Evolutionary conservation across 2,329 filamentous ascomycete genomes (phyloP), one percentile per base, ranked within the genome.

Genomic region (Cyphellophora attinorum): DNA sequence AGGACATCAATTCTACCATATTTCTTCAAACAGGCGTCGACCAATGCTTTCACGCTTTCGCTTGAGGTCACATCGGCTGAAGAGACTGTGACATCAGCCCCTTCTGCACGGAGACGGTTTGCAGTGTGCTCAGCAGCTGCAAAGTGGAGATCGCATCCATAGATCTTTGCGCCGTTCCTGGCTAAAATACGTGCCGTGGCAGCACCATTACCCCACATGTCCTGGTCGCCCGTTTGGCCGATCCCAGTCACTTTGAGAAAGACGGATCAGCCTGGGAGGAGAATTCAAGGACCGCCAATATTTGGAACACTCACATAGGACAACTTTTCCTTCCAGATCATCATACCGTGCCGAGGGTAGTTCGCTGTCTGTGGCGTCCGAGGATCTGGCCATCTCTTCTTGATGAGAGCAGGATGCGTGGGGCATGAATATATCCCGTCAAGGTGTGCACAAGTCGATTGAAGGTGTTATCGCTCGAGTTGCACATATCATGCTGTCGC

Each of bases 241-340:
- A 39, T 16, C 3, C 34, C 38, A 16, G 27, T 33, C 13, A 40
- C 25, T 25, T 8, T 25, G n/a, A n/a, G n/a, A n/a, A n/a, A n/a
- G n/a, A n/a, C n/a, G n/a, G n/a, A n/a, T n/a, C n/a, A n/a, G n/a
- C 8, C n/a, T n/a, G n/a, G n/a, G 21, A 8, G 8, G 8, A 25
- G 21, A 8, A 25, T n/a, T 8, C 8, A n/a, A n/a, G n/a, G n/a
- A n/a, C n/a, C n/a, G n/a, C n/a, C n/a, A n/a, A n/a, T n/a, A n/a
- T n/a, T n/a, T n/a, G n/a, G n/a, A n/a, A 25, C 8, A 25, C 21
- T 25, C n/a, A 25, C 21, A 8, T 13, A 37, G 23, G 29, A 25
- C 38, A n/a, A 40, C 35, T 19, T 37, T 37, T 11, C 34, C 31
- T 2, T 16, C 11, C 6, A 40, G 35, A 19, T 38, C 38, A n/a